Evolutionary conservation across 1,284 basidiomycete species (phyloP).

Genomic region (Leccinum pallidistipes): DNA sequence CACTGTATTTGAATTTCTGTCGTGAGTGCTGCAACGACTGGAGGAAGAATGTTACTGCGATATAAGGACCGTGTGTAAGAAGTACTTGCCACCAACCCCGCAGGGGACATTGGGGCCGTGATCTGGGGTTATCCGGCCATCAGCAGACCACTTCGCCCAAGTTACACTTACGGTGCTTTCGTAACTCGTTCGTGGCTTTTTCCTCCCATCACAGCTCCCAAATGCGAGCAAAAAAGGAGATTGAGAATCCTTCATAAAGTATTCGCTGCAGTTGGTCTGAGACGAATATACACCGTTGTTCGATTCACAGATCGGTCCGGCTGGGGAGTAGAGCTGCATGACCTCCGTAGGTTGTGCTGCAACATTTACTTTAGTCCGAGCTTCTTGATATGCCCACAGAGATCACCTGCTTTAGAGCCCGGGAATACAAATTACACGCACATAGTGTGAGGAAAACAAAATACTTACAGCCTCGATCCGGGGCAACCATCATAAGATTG

Average conservation of each 20-base stretch:
- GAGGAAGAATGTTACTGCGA: background rate
- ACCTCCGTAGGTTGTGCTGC: too few relatives aligned
- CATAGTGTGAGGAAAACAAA: background rate
- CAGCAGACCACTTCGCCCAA: background rate
- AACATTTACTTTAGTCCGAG: background rate
- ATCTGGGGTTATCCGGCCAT: background rate
- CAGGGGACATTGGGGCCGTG: background rate
- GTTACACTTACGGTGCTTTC: background rate
- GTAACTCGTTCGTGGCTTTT: background rate
- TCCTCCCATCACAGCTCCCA: background rate
- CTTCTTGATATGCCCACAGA: background rate
- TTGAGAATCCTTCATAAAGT: background rate
- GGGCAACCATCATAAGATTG: background rate
- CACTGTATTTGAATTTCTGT: background rate
- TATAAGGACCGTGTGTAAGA: background rate
- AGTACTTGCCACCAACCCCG: background rate
- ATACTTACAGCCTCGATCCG: background rate
- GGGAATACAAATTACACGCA: background rate
- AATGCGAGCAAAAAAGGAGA: background rate
- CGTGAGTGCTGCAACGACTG: background rate
- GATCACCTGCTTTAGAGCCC: background rate
- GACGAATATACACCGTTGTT: background rate
- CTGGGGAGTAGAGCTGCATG: background rate
- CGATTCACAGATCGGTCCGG: background rate
- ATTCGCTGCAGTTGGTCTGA: background rate